These are phyloP conservation scores for Aquilaria malaccensis DNA, from an alignment of 345 rosid species.

Conservation along the genomic window DNA sequence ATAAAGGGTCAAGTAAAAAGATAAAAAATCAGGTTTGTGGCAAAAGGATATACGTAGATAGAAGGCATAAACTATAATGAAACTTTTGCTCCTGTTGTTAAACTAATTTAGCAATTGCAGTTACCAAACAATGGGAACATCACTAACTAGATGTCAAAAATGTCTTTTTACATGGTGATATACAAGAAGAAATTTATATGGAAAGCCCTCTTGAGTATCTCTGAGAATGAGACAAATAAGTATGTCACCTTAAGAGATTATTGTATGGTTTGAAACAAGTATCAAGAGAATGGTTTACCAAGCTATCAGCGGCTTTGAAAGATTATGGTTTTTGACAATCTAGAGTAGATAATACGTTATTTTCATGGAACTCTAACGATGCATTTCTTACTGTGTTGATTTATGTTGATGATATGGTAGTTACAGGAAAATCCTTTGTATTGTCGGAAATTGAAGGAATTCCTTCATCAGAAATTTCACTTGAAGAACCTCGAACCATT, in stretches of 20 bases:
- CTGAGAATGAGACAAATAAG: background rate
- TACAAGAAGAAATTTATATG: background rate
- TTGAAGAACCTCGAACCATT: background rate
- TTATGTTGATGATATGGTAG: background rate
- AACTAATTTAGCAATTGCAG: no score
- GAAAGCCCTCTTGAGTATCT: background rate
- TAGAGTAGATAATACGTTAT: background rate
- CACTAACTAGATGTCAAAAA: no score
- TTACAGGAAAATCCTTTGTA: background rate
- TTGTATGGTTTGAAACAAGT: constrained; percentile 8
- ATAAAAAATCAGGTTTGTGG: background rate
- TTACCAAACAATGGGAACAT: no score
- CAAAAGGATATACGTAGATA: background rate
- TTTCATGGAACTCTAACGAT: background rate
- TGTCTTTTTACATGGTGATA: background rate
- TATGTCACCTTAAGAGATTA: background rate
- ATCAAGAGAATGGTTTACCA: background rate
- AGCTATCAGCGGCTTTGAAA: background rate
- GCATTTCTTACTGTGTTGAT: background rate
- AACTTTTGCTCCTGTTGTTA: no score
- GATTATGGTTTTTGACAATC: background rate
- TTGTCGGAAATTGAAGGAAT: background rate
- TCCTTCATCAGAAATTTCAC: background rate
- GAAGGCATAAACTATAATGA: background rate
- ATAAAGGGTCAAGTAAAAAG: background rate